These are phyloP conservation scores for Chlorella vulgaris DNA, from an alignment of 139 green algal genomes.

Conservation along the genomic window DNA sequence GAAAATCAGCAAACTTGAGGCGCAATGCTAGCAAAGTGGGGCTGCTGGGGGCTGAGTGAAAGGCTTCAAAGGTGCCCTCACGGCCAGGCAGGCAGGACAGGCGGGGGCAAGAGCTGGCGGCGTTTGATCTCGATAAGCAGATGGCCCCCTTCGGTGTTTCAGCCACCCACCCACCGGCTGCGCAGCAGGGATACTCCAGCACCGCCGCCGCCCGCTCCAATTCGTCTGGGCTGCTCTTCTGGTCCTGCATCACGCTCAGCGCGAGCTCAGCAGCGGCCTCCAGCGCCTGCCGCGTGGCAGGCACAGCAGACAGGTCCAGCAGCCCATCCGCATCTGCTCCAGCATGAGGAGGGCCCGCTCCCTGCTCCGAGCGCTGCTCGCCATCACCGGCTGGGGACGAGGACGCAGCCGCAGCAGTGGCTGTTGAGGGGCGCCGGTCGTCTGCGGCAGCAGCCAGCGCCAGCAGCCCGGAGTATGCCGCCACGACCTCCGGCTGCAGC, in stretches of 20 bases:
- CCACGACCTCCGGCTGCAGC: slow-evolving; percentile 31
- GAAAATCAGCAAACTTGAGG: background rate
- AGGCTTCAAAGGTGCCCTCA: too few relatives aligned
- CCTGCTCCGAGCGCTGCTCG: too few relatives aligned
- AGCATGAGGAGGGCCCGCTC: background rate
- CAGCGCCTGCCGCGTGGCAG: slow-evolving; percentile 28
- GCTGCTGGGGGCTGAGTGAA: too few relatives aligned
- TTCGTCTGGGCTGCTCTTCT: slow-evolving; percentile 14
- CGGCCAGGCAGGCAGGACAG: too few relatives aligned
- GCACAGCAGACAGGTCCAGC: slow-evolving; percentile 45
- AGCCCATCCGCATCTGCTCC: background rate
- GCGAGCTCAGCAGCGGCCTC: slow-evolving; percentile 33
- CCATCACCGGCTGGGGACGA: too few relatives aligned
- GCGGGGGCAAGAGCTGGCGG: too few relatives aligned
- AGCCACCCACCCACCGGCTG: slow-evolving; percentile 1
- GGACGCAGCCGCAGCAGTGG: too few relatives aligned
- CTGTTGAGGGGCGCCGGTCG: slow-evolving; percentile 23
- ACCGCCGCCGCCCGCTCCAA: slow-evolving; percentile 13
- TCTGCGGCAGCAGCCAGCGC: slow-evolving; percentile 42
- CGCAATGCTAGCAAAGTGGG: too few relatives aligned
- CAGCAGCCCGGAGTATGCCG: slow-evolving; percentile 35
- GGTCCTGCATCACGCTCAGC: slow-evolving; percentile 34
- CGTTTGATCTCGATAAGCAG: too few relatives aligned
- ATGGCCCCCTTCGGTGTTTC: too few relatives aligned
- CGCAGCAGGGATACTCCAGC: slow-evolving; percentile 40